Base-by-base conservation (phyloP, 2,329 filamentous ascomycete species). In the Claviceps sp. region DNA sequence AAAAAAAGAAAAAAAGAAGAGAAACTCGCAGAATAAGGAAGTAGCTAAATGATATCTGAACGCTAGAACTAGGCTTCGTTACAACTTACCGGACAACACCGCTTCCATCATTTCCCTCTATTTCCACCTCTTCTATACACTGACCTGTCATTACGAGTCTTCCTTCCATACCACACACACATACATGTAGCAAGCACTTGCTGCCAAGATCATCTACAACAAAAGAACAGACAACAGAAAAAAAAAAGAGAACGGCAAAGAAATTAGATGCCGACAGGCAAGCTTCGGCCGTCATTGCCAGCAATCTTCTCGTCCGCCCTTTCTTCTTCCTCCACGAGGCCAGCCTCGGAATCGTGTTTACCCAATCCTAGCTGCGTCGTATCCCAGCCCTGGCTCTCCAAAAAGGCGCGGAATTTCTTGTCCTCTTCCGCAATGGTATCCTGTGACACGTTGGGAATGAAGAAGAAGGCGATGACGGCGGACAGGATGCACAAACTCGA, bases 371-470 rank as follows among this genome's bases (percentile, higher is more conserved):
- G 64, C 62, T 77, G 73, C 3, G 67, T 57, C 0, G 80, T 84
- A 64, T 95, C 88, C 69, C 85, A 95, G 3, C 89, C 89, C 53
- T 91, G 75, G 26, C 69, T 70, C 61, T 82, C 75, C 13, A 96
- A 71, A 62, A 85, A 95, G 17, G 70, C 77, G 37, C 86, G 78
- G 71, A 95, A 96, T 44, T 77, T 76, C 8, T 72, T 62, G 61
- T 96, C 89, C 66, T 96, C 90, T 16, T 76, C 61, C 1, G 82
- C 78, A 55, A 96, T 94, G 0, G 88, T 95, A 60, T 95, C 85
- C 68, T 94, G 77, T n/a, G 82, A 82, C 54, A 96, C 85, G 47
- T 86, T 70, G 0, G 90, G 90, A 48, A 95, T 66, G 53, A 78
- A 76, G 59, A 88, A 78, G 8, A 85, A 70, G 1, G 72, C 59